Conservation (phyloP, 1,139 yeast species). For the Zygosaccharomyces pseudobailii region DNA sequence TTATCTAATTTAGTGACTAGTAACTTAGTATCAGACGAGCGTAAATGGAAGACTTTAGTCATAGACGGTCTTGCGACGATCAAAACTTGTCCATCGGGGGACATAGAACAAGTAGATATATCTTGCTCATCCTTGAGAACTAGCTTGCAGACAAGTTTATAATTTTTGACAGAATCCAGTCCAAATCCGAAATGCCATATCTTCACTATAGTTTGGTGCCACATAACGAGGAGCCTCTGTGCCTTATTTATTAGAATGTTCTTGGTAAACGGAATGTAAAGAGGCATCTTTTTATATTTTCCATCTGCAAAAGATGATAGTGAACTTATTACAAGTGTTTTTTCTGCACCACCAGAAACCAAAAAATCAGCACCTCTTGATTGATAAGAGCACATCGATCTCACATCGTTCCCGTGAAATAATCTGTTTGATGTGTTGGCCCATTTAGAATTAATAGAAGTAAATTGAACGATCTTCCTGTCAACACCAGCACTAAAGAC, state of each 20-base stretch:
- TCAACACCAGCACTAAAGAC: conserved; percentile 93
- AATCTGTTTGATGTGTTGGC: conserved; percentile 71
- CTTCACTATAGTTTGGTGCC: conserved; percentile 80
- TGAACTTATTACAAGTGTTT: conserved; percentile 69
- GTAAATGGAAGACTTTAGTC: conserved; percentile 63
- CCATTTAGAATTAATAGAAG: conserved; percentile 52
- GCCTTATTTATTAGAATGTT: conserved; percentile 49
- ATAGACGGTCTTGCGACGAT: conserved; percentile 68
- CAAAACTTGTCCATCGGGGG: conserved; percentile 59
- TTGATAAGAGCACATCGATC: conserved; percentile 70
- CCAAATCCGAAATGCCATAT: conserved; percentile 59
- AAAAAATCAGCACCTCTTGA: conserved; percentile 65
- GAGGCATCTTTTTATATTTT: conserved; percentile 63
- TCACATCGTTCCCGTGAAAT: conserved; percentile 84
- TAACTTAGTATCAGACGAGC: conserved; percentile 39
- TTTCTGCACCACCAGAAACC: conserved; percentile 88
- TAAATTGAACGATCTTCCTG: conserved; percentile 67
- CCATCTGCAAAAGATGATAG: conserved; percentile 65
- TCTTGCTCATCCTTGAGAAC: conserved; percentile 74
- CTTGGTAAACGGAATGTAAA: conserved; percentile 55
- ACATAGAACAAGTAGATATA: conserved; percentile 65
- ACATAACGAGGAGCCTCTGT: conserved; percentile 56
- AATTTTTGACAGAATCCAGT: conserved; percentile 28
- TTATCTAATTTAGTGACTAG: conserved; percentile 52
- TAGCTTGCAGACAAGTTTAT: conserved; percentile 55